Percentiles rank a stretch among this genome's conserved stretches.
Conservation (phyloP, 371 early-diverging fungal species). For the Dinochytrium kinnereticum region DNA sequence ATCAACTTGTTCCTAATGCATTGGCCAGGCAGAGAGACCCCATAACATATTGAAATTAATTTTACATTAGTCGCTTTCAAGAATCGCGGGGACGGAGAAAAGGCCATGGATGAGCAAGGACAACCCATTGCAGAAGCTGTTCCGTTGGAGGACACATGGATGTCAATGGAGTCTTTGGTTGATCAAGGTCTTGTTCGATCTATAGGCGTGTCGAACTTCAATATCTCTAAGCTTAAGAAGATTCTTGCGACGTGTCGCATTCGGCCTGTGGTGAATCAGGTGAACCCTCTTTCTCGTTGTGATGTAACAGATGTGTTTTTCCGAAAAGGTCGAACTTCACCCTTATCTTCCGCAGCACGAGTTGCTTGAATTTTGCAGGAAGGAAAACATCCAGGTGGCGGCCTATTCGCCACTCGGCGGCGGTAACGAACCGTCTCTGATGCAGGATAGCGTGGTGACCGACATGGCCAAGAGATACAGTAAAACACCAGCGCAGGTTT, state of each 20-base stretch:
- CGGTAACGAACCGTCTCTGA: neutral
- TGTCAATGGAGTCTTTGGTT: conserved; percentile 68
- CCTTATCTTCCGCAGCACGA: conserved; percentile 82
- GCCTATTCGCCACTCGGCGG: conserved; percentile 86
- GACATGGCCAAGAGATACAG: conserved; percentile 71
- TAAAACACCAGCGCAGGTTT: conserved; percentile 72
- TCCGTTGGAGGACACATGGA: conserved; percentile 63
- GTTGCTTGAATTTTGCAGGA: conserved; percentile 71
- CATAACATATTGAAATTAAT: neutral
- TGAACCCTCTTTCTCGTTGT: neutral
- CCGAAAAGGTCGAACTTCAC: conserved; percentile 73
- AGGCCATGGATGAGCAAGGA: conserved; percentile 44
- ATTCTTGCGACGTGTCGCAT: conserved; percentile 61
- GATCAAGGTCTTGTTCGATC: conserved; percentile 56
- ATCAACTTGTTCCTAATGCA: conserved; percentile 90
- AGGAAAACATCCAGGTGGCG: conserved; percentile 73
- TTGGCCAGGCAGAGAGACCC: conserved; percentile 55
- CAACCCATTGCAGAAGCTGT: conserved; percentile 25
- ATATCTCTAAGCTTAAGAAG: conserved; percentile 56
- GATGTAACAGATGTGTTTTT: neutral
- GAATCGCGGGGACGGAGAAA: conserved; percentile 41
- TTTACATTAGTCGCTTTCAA: conserved; percentile 31
- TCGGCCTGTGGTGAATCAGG: conserved; percentile 68
- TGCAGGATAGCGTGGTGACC: conserved; percentile 42
- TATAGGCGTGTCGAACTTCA: conserved; percentile 79